phyloP scores from a whole-genome alignment of 192 early-diverging fungal genomes.

The Podila clonocystis region DNA sequence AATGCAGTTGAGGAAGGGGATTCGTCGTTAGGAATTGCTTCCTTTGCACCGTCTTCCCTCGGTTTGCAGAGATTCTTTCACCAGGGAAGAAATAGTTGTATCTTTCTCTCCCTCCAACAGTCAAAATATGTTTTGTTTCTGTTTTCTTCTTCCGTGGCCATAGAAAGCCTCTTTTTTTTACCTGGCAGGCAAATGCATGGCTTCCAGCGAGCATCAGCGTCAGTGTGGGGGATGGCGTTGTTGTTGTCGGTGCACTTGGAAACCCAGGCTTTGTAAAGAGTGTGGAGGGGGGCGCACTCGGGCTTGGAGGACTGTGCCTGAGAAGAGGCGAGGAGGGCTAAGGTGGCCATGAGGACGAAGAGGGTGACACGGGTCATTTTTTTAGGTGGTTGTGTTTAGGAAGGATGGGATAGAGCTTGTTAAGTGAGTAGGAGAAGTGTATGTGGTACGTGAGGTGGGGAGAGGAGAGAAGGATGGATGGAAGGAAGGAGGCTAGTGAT shows the following conservation, averaged over 20 bases:
- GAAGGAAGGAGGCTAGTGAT: neutral
- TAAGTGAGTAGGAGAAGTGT: neutral
- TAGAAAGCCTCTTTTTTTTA: neutral
- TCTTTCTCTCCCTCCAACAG: no score
- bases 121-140: no score
- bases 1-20: no score
- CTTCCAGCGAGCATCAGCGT: constrained; percentile 26
- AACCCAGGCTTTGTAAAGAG: constrained; percentile 22
- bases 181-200: constrained; percentile 28
- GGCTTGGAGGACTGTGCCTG: constrained; percentile 17
- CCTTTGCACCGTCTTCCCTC: no score
- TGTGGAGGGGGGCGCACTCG: constrained; percentile 30
- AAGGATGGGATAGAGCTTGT: neutral
- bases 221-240: constrained; percentile 21
- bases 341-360: constrained; percentile 8
- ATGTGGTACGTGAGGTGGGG: neutral
- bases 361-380: constrained; percentile 3
- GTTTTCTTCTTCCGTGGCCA: no score
- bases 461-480: neutral
- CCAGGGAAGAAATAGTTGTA: no score
- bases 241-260: constrained; percentile 21
- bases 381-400: neutral
- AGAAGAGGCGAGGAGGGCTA: constrained; percentile 4
- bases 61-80: no score
- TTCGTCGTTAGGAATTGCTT: no score